Percentiles rank a stretch among this genome's conserved stretches.
Conservation (phyloP, 2,329 filamentous ascomycete species). For the Fusarium compactum region DNA sequence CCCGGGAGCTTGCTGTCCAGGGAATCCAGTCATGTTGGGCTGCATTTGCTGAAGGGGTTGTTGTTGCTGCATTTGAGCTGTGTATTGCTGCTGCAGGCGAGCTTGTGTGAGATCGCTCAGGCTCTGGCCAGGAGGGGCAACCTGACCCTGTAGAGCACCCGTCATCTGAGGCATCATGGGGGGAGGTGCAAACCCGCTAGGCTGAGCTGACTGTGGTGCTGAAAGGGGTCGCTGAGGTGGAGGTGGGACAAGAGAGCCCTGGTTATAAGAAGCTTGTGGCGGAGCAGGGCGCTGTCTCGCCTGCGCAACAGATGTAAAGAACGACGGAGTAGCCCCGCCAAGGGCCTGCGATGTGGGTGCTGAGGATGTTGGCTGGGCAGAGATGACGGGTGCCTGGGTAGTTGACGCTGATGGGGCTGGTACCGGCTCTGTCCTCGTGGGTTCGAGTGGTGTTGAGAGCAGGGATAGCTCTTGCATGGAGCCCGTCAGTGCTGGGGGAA, state of each 20-base stretch:
- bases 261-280: conserved; percentile 60
- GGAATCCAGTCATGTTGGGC: conserved; percentile 54
- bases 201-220: conserved; percentile 84
- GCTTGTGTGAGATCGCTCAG: conserved; percentile 78
- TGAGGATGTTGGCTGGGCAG: conserved; percentile 49
- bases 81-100: conserved; percentile 72
- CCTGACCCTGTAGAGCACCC: conserved; percentile 70
- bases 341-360: conserved; percentile 57
- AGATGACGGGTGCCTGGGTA: conserved; percentile 7
- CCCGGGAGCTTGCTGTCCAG: conserved; percentile 52
- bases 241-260: conserved; percentile 77
- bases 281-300: conserved; percentile 58
- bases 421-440: conserved; percentile 57
- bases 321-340: conserved; percentile 68
- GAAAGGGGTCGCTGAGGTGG: conserved; percentile 84
- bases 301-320: conserved; percentile 63
- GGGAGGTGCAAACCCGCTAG: conserved; percentile 77
- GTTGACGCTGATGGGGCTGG: conserved; percentile 38
- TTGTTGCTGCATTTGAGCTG: conserved; percentile 60
- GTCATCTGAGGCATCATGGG: conserved; percentile 88
- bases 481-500: conserved; percentile 70
- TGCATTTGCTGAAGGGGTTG: conserved; percentile 55
- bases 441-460: conserved; percentile 65
- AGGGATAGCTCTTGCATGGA: conserved; percentile 72
- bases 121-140: conserved; percentile 81